A percentile compares a stretch with the other conserved stretches of the same genome.
These are phyloP conservation scores for Pseudogymnoascus sp. DNA, from an alignment of 2,329 filamentous ascomycete genomes.

Conservation along the genomic window DNA sequence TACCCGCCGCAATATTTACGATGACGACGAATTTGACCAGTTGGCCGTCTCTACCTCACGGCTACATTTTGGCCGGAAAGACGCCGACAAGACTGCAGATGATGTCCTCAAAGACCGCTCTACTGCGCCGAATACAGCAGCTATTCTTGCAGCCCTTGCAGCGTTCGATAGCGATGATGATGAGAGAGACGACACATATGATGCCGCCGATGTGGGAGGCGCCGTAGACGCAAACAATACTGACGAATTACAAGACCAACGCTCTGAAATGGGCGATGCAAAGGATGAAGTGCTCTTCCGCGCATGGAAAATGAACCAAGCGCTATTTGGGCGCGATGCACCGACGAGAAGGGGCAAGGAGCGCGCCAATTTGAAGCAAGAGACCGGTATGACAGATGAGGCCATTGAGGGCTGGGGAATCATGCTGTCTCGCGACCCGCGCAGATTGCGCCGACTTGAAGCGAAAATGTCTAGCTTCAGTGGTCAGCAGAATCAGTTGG, in stretches of 20 bases:
- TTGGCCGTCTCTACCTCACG: conserved; percentile 58
- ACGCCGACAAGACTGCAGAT: conserved; percentile 58
- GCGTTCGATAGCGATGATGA: conserved; percentile 92
- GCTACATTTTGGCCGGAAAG: conserved; percentile 71
- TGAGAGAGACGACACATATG: conserved; percentile 94
- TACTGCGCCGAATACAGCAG: conserved; percentile 65
- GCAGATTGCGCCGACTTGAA: conserved; percentile 61
- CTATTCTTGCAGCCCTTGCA: conserved; percentile 79
- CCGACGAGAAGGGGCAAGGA: conserved; percentile 57
- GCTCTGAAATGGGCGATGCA: conserved; percentile 35
- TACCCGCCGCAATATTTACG: conserved; percentile 64
- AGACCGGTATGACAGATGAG: conserved; percentile 88
- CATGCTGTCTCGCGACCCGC: conserved; percentile 69
- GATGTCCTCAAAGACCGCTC: conserved; percentile 58
- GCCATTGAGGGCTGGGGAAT: conserved; percentile 89
- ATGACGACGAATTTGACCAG: conserved; percentile 70
- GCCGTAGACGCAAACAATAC: conserved; percentile 56
- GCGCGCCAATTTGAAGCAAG: conserved; percentile 56
- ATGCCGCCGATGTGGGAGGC: conserved; percentile 83
- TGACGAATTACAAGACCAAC: conserved; percentile 32
- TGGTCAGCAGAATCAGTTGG: conserved; percentile 57
- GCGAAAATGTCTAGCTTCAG: conserved; percentile 57
- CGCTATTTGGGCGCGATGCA: conserved; percentile 63
- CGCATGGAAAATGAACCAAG: conserved; percentile 56
- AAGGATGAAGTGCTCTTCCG: conserved; percentile 68